Evolutionary conservation across 1,284 basidiomycete genomes (phyloP), one percentile per base, ranked within the genome.

Genomic region (Marasmius sp.): DNA sequence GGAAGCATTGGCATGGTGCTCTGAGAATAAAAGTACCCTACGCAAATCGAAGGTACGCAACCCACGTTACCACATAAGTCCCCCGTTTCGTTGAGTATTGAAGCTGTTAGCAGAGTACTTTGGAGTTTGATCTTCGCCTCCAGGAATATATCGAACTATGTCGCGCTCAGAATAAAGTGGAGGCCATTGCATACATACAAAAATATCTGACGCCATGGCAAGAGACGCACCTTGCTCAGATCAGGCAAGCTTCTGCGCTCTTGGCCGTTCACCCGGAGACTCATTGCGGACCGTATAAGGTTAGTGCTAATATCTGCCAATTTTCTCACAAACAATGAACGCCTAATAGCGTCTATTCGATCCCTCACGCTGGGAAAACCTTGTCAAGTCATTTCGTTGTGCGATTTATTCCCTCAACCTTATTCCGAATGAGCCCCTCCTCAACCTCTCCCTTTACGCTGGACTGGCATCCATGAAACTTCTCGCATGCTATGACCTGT

Each of bases 81-180:
- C 39, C 20, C 18, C 16, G 18, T 11, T 38, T 20, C 16, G 33
- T 34, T 6, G 43, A 22, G 3, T 48, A 22, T 38, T 27, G 18
- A 38, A 18, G 22, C 36, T 57, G 14, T 50, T 57, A 37, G 9
- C 75, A 97, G 93, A 95, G 92, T 75, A 91, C 94, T 14, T 85
- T 99, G 50, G 97, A 99, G 78, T 98, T 98, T 74, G 93, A 96
- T 63, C 85, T 99, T 36, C 87, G 97, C 20, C 80, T 98, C 51
- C 97, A 99, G 76, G 95, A 98, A 76, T 98, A 92, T 73, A 94
- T 99, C 69, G 97, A 99, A 75, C 82, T 98, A 8, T 87, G 89
- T 41, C 82, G 95, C 48, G 78, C 81, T 14, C 75, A 85, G n/a
- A 88, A 88, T 70, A 82, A 80, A 6, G 69, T 80, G 38, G 89